Conservation (phyloP, 2,329 filamentous ascomycete species). For the Erysiphe pulchra region DNA sequence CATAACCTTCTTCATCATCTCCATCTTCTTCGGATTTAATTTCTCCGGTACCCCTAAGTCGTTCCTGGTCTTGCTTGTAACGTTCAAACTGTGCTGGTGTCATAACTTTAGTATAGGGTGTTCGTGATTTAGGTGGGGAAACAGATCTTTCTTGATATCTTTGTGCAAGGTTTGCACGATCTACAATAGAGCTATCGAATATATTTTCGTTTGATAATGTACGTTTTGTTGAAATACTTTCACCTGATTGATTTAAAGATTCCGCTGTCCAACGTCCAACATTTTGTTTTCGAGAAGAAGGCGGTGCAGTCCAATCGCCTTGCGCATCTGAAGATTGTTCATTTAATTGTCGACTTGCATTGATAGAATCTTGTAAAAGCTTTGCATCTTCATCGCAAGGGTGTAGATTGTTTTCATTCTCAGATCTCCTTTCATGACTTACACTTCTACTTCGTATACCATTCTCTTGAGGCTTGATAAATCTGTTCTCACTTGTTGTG, state of each 20-base stretch:
- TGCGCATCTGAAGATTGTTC: constrained; percentile 6
- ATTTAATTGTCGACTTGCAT: constrained; percentile 9
- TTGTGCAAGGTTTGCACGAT: constrained; percentile 9
- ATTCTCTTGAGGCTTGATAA: constrained; percentile 3
- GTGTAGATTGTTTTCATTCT: constrained; percentile 9
- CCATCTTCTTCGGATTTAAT: constrained; percentile 27
- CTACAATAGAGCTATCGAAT: constrained; percentile 10
- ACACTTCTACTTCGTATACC: constrained; percentile 12
- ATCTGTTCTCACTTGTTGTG: constrained; percentile 4
- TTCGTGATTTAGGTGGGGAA: constrained; percentile 1
- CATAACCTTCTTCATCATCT: constrained; percentile 36
- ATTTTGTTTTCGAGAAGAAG: constrained; percentile 4
- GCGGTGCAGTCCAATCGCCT: constrained; percentile 10
- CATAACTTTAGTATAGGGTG: constrained; percentile 40
- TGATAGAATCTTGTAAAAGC: constrained; percentile 12
- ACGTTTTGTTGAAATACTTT: constrained; percentile 7
- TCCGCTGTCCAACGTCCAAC: constrained; percentile 4
- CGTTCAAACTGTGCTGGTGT: constrained; percentile 69
- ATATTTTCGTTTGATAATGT: constrained; percentile 9
- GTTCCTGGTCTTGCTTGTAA: constrained; percentile 49
- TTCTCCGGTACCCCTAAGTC: constrained; percentile 22
- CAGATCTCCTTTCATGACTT: constrained; percentile 8
- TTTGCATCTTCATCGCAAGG: constrained; percentile 12
- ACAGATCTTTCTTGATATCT: constrained; percentile 8
- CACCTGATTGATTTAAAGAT: constrained; percentile 5